Percentiles rank a stretch among this genome's conserved stretches.
Evolutionary conservation across 306 rosid genomes (phyloP).

Genomic region (Hippophae rhamnoides): DNA sequence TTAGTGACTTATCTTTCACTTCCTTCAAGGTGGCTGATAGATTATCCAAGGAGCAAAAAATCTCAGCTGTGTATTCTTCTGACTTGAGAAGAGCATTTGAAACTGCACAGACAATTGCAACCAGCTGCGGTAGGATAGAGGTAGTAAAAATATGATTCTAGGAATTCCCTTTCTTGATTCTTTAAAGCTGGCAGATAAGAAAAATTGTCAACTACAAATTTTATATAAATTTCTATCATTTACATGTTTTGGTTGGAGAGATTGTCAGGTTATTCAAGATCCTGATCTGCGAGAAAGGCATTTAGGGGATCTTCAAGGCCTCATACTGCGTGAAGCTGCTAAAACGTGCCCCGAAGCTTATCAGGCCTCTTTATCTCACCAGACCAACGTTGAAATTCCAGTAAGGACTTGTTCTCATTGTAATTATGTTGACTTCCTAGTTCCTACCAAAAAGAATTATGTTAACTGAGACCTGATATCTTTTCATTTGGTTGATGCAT

Average conservation of each 20-base stretch:
- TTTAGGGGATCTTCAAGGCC: conserved; percentile 87
- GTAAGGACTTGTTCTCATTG: conserved; percentile 32
- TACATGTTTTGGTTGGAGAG: not conserved
- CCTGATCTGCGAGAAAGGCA: conserved; percentile 70
- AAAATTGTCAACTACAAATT: conserved; percentile 8
- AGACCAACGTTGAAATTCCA: conserved; percentile 56
- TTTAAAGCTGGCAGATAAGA: not conserved
- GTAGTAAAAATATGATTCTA: conserved; percentile 29
- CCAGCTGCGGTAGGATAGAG: conserved; percentile 61
- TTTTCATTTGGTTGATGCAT: not conserved
- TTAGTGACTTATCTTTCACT: conserved; percentile 7
- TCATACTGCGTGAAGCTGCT: conserved; percentile 35
- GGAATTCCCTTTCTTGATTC: not conserved
- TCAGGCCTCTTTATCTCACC: conserved; percentile 44
- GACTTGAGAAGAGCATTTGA: conserved; percentile 84
- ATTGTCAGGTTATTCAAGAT: conserved; percentile 61
- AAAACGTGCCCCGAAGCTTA: conserved; percentile 39
- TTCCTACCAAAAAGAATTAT: not conserved
- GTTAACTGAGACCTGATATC: not conserved
- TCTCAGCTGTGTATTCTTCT: conserved; percentile 66
- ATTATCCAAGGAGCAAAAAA: conserved; percentile 58
- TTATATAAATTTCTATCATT: not conserved
- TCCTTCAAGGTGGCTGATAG: conserved; percentile 64
- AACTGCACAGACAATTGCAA: conserved; percentile 77
- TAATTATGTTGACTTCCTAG: not conserved